Evolutionary conservation across 1,284 basidiomycete genomes (phyloP), one percentile per base, ranked within the genome.

Genomic region (Tilletia horrida): DNA sequence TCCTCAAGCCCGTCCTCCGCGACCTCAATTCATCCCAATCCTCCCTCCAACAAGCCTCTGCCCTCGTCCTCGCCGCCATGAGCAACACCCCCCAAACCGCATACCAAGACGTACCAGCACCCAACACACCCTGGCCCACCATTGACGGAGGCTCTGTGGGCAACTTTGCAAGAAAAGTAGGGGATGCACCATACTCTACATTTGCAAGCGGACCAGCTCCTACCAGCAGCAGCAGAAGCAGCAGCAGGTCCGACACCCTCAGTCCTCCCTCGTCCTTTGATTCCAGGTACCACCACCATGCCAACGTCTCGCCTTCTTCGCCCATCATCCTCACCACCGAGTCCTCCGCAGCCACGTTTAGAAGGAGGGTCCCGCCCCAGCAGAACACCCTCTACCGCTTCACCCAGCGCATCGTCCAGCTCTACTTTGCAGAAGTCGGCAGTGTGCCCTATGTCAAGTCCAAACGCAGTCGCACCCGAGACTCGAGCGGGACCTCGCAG

Each of bases 1-100:
- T 79, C 11, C 65, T 81, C 11, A 69, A 73, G 11, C 80, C 79
- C 27, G 61, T 78, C 13, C 71, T 81, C 50, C 72, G 77, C 57
- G 71, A 71, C 29, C 64, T 69, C 0, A 63, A 67, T n/a, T 66
- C 74, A 4, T 62, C 70, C 35, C 69, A 68, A 61, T 69, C 66
- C 27, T 69, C 73, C 11, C 72, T 70, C 29, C 69, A 69, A 21
- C 69, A 73, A 18, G 77, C 76, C 0, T 67, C 73, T 6, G 66
- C 72, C 29, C 76, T 81, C 52, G 72, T 73, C 29, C 72, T 77
- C 9, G 65, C 64, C 21, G 70, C 74, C 64, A 76, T 80, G 75
- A 61, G 69, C 13, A 66, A 68, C 27, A 71, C 74, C 18, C 69
- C 79, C 18, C 23, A 47, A n/a, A 64, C 66, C 0, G 71, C 71